Evolutionary conservation across 352 stramenopile species (phyloP), one percentile per base, ranked within the genome.

Genomic region (Phytophthora meadii): DNA sequence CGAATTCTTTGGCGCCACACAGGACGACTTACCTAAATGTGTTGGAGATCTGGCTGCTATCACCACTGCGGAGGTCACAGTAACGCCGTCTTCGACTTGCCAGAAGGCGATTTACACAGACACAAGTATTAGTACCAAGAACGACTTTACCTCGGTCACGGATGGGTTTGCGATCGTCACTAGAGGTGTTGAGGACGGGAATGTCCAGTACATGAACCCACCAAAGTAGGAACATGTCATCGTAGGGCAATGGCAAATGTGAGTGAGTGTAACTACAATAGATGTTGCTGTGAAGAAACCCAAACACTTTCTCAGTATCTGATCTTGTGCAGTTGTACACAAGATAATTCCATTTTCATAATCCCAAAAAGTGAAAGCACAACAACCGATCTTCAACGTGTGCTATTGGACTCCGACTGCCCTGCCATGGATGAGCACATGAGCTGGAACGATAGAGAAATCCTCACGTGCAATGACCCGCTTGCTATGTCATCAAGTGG

Each of bases 361-460:
- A 30, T 7, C 27, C 27, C 24, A 34, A 37, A 55, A 55, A 45
- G 24, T 48, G 25, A 48, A n/a, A n/a, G 24, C 24, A 47, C 2
- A 14, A 4, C 30, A 15, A 15, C 22, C 32, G 12, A 24, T 54
- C 28, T 22, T 70, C 37, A 69, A 30, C 54, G 53, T 36, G 66
- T 41, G 25, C 54, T 58, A 24, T 81, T 52, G 8, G 61, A 46
- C 17, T 82, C 60, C 3, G 61, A 54, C 6, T 68, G 55, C 4
- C 47, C 62, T 28, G 60, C 68, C 19, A 79, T 74, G 1, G 74
- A 79, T 4, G 82, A 92, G 51, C 84, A 92, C 86, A 94, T 93
- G 53, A 94, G 84, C 50, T 86, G 79, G 68, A 92, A 94, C 15
- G 82, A 90, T n/a, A 94, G 57, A 15, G 73, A 81, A 36, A 92